phyloP scores from a whole-genome alignment of 352 stramenopile genomes.

The Aphanomyces cochlioides region DNA sequence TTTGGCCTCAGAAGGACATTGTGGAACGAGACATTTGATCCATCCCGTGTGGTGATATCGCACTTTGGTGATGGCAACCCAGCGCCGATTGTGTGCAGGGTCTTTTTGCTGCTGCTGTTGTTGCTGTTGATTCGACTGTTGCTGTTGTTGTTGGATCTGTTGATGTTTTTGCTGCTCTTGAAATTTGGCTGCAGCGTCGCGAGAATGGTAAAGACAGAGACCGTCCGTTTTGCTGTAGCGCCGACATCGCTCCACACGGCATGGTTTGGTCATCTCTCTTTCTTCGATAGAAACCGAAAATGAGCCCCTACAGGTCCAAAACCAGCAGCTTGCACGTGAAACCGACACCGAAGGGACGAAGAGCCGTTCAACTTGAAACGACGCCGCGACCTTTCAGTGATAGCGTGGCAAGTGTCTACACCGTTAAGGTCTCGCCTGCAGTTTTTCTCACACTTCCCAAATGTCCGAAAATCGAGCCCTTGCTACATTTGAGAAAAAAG shows the following conservation, averaged over 20 bases:
- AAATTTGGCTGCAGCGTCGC: background rate
- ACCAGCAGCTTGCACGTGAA: too few relatives aligned
- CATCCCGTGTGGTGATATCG: conserved; percentile 30
- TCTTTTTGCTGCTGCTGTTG: background rate
- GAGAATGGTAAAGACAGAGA: conserved; percentile 25
- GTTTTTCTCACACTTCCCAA: too few relatives aligned
- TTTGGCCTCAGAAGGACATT: conserved; percentile 20
- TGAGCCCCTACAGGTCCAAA: too few relatives aligned
- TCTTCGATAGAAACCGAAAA: too few relatives aligned
- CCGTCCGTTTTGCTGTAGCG: conserved; percentile 20
- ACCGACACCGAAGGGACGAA: too few relatives aligned
- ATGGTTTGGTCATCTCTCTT: conserved; percentile 5
- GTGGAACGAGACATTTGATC: conserved; percentile 28
- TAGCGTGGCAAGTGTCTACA: too few relatives aligned
- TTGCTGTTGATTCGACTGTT: background rate
- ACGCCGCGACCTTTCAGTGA: too few relatives aligned
- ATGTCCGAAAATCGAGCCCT: too few relatives aligned
- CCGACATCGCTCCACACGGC: conserved; percentile 9
- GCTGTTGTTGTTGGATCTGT: background rate
- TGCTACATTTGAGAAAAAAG: too few relatives aligned
- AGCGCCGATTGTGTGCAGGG: background rate
- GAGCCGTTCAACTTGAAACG: too few relatives aligned
- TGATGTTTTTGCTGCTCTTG: background rate
- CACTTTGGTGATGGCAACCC: conserved; percentile 26
- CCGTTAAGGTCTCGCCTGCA: too few relatives aligned